Conservation (phyloP, 139 green algal genomes). For the Chlorella sp. region DNA sequence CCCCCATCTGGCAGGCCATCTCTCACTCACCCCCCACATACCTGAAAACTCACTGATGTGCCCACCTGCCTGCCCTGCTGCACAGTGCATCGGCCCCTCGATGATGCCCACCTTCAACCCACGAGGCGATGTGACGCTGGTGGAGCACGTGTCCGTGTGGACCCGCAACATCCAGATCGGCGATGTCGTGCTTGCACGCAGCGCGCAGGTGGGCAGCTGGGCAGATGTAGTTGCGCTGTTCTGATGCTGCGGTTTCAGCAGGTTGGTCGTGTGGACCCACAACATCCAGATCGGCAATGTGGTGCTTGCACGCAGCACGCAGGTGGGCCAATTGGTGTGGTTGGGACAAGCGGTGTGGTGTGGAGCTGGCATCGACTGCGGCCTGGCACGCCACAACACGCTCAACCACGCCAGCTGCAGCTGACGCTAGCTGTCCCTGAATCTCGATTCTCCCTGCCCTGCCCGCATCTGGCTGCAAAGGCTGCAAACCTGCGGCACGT, state of each 20-base stretch:
- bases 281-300: slow-evolving; percentile 62
- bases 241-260: too few species aligned
- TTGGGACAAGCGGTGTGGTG: too few species aligned
- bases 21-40: background rate
- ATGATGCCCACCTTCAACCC: slow-evolving; percentile 88
- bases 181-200: slow-evolving; percentile 75
- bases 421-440: too few species aligned
- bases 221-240: too few species aligned
- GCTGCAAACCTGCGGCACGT: too few species aligned
- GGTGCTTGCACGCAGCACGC: slow-evolving; percentile 65
- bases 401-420: too few species aligned
- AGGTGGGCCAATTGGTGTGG: too few species aligned
- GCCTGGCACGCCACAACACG: slow-evolving; percentile 15
- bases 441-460: too few species aligned
- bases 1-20: slow-evolving; percentile 43
- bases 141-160: slow-evolving; percentile 62
- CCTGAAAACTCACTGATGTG: background rate
- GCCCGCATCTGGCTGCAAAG: too few species aligned
- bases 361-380: too few species aligned
- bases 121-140: slow-evolving; percentile 73
- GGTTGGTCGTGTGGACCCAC: slow-evolving; percentile 39
- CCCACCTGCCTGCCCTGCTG: background rate
- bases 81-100: slow-evolving; percentile 76
- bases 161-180: slow-evolving; percentile 47
- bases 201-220: slow-evolving; percentile 13